phyloP scores from a whole-genome alignment of 805 yeast genomes.

The Ogataea dorogensis region DNA sequence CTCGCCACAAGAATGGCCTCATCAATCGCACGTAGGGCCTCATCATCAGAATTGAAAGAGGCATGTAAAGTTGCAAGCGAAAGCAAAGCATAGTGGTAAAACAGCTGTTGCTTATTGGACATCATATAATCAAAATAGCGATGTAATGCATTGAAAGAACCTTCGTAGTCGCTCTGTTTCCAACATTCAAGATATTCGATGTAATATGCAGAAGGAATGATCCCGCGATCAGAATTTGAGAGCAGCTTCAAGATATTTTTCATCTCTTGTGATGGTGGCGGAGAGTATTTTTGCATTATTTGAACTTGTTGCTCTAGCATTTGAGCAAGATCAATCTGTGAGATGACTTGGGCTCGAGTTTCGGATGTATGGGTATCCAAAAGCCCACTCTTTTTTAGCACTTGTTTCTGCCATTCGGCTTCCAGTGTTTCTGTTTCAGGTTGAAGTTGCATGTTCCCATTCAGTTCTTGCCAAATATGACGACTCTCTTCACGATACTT shows the following conservation, averaged over 20 bases:
- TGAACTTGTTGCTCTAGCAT: constrained; percentile 54
- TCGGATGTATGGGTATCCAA: not conserved
- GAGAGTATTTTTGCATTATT: constrained; percentile 50
- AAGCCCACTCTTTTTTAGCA: constrained; percentile 15
- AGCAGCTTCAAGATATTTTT: constrained; percentile 42
- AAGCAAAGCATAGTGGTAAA: constrained; percentile 74
- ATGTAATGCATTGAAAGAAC: constrained; percentile 56
- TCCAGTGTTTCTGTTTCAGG: constrained; percentile 6
- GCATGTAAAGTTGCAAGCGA: constrained; percentile 72
- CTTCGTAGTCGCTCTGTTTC: constrained; percentile 59
- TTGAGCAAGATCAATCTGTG: constrained; percentile 50
- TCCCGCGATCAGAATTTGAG: constrained; percentile 45
- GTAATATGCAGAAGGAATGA: constrained; percentile 50
- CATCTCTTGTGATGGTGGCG: constrained; percentile 46
- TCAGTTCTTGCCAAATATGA: constrained; percentile 12
- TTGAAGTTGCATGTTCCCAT: constrained; percentile 24
- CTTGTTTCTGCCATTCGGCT: constrained; percentile 12
- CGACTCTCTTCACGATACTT: constrained; percentile 35
- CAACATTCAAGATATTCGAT: constrained; percentile 60
- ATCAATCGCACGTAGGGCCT: constrained; percentile 75
- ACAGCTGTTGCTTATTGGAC: constrained; percentile 58
- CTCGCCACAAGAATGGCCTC: constrained; percentile 88
- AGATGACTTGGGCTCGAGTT: constrained; percentile 36
- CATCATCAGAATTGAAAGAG: constrained; percentile 60
- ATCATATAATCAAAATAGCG: constrained; percentile 73